phyloP scores from a whole-genome alignment of 768 basidiomycete species.

The Phlebiopsis gigantea region DNA sequence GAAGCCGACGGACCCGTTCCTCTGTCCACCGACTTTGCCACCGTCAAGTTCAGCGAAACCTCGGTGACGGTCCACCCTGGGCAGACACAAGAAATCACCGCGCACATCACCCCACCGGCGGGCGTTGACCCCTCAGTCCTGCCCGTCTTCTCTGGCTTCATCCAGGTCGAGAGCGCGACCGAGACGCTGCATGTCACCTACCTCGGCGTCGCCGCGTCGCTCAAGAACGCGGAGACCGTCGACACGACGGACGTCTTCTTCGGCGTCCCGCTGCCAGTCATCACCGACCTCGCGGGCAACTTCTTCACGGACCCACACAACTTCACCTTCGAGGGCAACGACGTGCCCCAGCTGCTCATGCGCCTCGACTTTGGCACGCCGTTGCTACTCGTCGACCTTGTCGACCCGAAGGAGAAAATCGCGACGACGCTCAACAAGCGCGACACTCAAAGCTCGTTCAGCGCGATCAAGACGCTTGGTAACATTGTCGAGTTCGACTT shows the following conservation, averaged over 20 bases:
- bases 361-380: conserved; percentile 48
- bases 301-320: conserved; percentile 35
- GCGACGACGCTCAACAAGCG: conserved; percentile 33
- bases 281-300: conserved; percentile 37
- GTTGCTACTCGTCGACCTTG: conserved; percentile 42
- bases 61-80: conserved; percentile 43
- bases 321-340: conserved; percentile 40
- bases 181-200: conserved; percentile 41
- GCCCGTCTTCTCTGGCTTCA: conserved; percentile 59
- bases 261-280: conserved; percentile 37
- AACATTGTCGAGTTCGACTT: conserved; percentile 42
- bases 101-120: conserved; percentile 41
- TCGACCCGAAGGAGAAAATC: conserved; percentile 36
- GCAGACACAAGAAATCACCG: conserved; percentile 34
- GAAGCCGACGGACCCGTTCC: conserved; percentile 46
- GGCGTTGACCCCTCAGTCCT: conserved; percentile 37
- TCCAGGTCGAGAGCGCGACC: conserved; percentile 30
- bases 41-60: conserved; percentile 39
- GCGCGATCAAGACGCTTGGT: conserved; percentile 35
- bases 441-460: conserved; percentile 29
- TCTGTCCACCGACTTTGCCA: conserved; percentile 38
- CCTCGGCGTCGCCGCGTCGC: conserved; percentile 36
- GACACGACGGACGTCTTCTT: conserved; percentile 47
- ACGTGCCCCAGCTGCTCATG: conserved; percentile 34
- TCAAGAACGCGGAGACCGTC: conserved; percentile 45